Base-by-base conservation (phyloP, 2,329 filamentous ascomycete species). In the Tolypocladium amazonense region DNA sequence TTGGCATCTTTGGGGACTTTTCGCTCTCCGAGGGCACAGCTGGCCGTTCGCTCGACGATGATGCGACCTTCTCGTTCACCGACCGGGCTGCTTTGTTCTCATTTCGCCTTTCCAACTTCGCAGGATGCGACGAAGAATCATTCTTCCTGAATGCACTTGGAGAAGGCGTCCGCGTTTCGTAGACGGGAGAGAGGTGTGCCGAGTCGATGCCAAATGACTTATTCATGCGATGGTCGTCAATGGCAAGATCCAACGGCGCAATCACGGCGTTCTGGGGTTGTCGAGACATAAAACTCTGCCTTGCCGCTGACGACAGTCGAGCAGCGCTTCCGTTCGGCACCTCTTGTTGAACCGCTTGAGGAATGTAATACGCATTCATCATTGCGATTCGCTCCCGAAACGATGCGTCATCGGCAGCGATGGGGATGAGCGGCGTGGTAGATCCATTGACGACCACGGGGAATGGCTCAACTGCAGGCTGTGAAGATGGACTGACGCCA, bases 161-260 rank as follows among this genome's bases (percentile, higher is more conserved):
- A 1, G 88, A 90, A 2, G 88, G 87, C 0, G 86, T 88, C n/a
- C 82, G 80, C 7, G 83, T 81, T 73, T 92, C 89, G 58, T 88
- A 88, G 0, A 92, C 88, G 0, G 89, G 89, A 0, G 89, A 92
- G 2, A 92, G 77, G 64, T 80, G 81, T 50, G 79, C 76, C 56
- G 76, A 68, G 11, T 83, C 81, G 12, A 65, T 62, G 18, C 65
- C 65, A 27, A 66, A 58, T 11, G 75, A 71, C 5, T 71, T 68
- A 58, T 73, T 71, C 14, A 76, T 65, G 27, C 74, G 72, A 25
- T 74, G 73, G 38, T 79, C 77, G 4, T 76, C 74, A 45, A 79
- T 78, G 1, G 81, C 82, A 18, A 85, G 75, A 65, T 85, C 82
- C 23, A 85, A 71, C 8, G 82, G 80, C 18, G 81, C 81, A 62